A percentile compares a stretch with the other conserved stretches of the same genome.
Conservation (phyloP, 2,329 filamentous ascomycete genomes). For the Verticillium isaacii region DNA sequence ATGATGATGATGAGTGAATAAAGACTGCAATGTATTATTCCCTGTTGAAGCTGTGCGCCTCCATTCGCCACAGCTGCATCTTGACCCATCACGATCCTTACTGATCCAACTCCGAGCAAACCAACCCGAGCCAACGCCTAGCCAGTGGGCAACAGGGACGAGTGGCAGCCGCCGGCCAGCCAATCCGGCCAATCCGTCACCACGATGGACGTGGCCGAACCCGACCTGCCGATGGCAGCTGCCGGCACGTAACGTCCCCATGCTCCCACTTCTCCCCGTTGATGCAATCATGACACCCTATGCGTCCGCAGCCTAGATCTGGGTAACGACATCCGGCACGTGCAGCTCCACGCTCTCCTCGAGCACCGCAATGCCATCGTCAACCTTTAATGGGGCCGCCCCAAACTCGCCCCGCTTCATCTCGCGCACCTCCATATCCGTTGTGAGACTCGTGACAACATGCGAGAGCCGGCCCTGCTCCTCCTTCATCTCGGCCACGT, state of each 20-base stretch:
- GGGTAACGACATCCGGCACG: conserved; percentile 37
- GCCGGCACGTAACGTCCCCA: not conserved
- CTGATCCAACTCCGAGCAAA: not conserved
- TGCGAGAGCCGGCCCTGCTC: not conserved
- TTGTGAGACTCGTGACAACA: not conserved
- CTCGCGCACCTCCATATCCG: conserved; percentile 25
- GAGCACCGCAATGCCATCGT: conserved; percentile 48
- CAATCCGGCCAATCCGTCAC: no score
- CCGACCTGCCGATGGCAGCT: not conserved
- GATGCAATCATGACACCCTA: not conserved
- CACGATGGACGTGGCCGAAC: not conserved
- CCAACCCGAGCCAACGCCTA: not conserved
- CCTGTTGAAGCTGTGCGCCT: not conserved
- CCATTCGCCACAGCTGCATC: no score
- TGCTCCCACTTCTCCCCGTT: not conserved
- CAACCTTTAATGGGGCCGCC: conserved; percentile 38
- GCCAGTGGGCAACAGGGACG: no score
- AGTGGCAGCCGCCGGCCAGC: not conserved
- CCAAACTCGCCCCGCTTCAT: conserved; percentile 25
- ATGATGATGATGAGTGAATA: not conserved
- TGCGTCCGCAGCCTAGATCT: conserved; percentile 11
- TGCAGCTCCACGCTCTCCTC: conserved; percentile 50
- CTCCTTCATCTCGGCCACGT: not conserved
- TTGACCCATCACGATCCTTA: no score
- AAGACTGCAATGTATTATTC: not conserved